Evolutionary conservation across 768 basidiomycete species (phyloP).

Genomic region (Melanogaster broomeanus): DNA sequence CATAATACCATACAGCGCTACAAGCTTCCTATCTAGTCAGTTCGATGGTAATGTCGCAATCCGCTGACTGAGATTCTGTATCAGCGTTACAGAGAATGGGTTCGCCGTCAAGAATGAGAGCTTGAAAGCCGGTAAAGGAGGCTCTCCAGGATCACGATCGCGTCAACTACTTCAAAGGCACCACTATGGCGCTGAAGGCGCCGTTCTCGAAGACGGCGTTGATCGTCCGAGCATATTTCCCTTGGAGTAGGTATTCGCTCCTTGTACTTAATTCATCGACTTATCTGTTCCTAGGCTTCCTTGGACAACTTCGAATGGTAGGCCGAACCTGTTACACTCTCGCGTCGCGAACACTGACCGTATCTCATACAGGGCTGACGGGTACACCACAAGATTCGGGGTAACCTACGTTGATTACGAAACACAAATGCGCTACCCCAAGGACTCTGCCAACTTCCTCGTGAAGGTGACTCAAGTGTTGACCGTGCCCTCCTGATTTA

Average conservation of each 20-base stretch:
- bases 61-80: not conserved
- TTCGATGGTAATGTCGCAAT: no score
- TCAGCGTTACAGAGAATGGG: slow-evolving; percentile 73
- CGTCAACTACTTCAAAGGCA: slow-evolving; percentile 66
- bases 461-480: slow-evolving; percentile 42
- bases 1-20: slow-evolving; percentile 39
- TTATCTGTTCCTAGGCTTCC: slow-evolving; percentile 44
- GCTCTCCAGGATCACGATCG: slow-evolving; percentile 62
- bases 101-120: slow-evolving; percentile 70
- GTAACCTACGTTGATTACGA: slow-evolving; percentile 72
- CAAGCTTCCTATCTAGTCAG: slow-evolving; percentile 56
- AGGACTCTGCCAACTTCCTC: slow-evolving; percentile 60
- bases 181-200: slow-evolving; percentile 54
- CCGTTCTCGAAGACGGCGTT: slow-evolving; percentile 64
- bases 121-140: slow-evolving; percentile 49
- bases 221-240: slow-evolving; percentile 64
- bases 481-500: not conserved
- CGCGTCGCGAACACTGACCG: not conserved
- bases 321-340: not conserved
- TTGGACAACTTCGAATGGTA: slow-evolving; percentile 75
- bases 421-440: slow-evolving; percentile 66
- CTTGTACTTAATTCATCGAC: not conserved
- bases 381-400: slow-evolving; percentile 68
- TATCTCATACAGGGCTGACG: slow-evolving; percentile 49
- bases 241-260: slow-evolving; percentile 55